phyloP scores from a whole-genome alignment of 139 green algal species.

The Volvox africanus region DNA sequence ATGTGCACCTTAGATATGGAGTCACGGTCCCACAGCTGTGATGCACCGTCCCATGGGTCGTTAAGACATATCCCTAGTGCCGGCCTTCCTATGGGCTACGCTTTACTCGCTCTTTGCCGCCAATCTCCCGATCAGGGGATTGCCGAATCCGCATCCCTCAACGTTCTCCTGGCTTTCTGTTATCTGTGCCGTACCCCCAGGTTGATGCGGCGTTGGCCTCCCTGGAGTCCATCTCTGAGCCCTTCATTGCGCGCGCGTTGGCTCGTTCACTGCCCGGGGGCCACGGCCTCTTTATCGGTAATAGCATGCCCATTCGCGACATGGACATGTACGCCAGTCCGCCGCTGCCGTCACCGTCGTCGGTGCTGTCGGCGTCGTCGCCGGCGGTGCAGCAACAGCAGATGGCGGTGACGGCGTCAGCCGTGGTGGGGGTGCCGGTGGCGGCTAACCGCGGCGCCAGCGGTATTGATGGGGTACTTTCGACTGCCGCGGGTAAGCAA shows the following conservation, averaged over 20 bases:
- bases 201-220: constrained; percentile 37
- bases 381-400: neutral
- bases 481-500: constrained; percentile 76
- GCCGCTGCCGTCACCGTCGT: neutral
- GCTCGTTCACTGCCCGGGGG: constrained; percentile 68
- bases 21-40: no score
- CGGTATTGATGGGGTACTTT: constrained; percentile 97
- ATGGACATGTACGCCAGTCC: constrained; percentile 93
- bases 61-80: no score
- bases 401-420: neutral
- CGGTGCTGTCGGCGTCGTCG: neutral
- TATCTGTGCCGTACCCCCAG: neutral
- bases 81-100: no score
- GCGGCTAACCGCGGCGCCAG: constrained; percentile 93
- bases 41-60: no score
- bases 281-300: constrained; percentile 94
- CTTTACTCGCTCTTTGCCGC: no score
- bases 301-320: constrained; percentile 98
- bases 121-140: no score
- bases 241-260: constrained; percentile 73
- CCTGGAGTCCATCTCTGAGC: constrained; percentile 72
- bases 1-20: no score
- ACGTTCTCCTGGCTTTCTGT: no score
- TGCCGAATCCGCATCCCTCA: no score
- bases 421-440: constrained; percentile 65